These are phyloP conservation scores for Neurospora sp. DNA, from an alignment of 2,329 filamentous ascomycete species.

Conservation along the genomic window DNA sequence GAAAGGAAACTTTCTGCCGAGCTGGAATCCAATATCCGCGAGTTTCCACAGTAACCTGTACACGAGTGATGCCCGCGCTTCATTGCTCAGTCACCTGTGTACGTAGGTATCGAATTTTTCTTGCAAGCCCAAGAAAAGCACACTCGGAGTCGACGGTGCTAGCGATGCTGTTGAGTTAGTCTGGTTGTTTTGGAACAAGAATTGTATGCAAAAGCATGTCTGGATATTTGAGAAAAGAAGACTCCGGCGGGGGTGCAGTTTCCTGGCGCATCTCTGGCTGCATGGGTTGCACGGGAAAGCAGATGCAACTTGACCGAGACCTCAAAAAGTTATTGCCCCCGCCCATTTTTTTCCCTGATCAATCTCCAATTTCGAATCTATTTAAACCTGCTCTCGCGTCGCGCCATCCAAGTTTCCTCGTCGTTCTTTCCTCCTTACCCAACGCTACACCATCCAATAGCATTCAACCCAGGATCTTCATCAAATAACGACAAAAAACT, in stretches of 20 bases:
- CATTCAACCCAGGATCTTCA: not conserved
- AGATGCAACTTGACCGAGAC: not conserved
- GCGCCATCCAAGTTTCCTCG: not conserved
- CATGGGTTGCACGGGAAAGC: not conserved
- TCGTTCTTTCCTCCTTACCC: not conserved
- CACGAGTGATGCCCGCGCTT: no score
- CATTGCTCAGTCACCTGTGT: no score
- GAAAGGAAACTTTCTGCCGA: no score
- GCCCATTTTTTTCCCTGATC: not conserved
- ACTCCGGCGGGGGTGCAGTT: not conserved
- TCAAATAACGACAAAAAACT: not conserved
- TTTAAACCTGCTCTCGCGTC: not conserved
- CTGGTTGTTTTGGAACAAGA: not conserved
- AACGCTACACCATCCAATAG: not conserved
- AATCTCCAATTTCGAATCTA: not conserved
- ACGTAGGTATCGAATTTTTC: no score
- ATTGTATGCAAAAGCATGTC: not conserved
- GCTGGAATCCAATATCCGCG: no score
- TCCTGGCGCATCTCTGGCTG: not conserved
- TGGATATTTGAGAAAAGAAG: not conserved
- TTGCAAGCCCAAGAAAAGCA: no score
- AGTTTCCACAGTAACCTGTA: no score
- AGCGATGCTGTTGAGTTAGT: no score
- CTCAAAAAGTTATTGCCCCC: not conserved
- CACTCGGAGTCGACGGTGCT: no score